A percentile compares a stretch with the other conserved stretches of the same genome.
Conservation (phyloP, 1,139 yeast genomes). For the Geotrichum cucujoidarum region DNA sequence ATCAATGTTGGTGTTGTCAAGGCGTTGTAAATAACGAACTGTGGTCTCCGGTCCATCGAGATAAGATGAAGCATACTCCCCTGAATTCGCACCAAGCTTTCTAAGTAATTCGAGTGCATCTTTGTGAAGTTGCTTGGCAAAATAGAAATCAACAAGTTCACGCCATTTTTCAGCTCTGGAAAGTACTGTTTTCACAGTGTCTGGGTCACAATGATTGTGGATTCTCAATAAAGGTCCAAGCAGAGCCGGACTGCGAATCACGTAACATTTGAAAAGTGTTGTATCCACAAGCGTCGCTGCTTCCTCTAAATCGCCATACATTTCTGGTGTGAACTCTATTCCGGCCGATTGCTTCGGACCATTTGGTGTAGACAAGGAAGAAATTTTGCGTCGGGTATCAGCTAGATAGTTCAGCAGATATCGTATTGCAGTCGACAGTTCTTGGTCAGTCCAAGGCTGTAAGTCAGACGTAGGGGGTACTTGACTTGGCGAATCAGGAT, state of each 20-base stretch:
- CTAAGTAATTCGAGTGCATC: slow-evolving; percentile 62
- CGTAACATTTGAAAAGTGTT: slow-evolving; percentile 69
- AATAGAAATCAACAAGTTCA: slow-evolving; percentile 78
- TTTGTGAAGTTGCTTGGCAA: slow-evolving; percentile 55
- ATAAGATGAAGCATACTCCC: slow-evolving; percentile 14
- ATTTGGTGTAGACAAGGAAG: slow-evolving; percentile 1
- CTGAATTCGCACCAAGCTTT: slow-evolving; percentile 25
- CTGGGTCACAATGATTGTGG: slow-evolving; percentile 53
- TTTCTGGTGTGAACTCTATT: not conserved
- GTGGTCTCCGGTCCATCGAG: slow-evolving; percentile 45
- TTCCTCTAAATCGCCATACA: slow-evolving; percentile 15
- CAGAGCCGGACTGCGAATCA: slow-evolving; percentile 60
- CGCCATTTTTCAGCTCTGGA: slow-evolving; percentile 49
- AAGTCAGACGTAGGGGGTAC: too few species aligned
- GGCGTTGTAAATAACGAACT: slow-evolving; percentile 60
- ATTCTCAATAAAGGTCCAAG: slow-evolving; percentile 80
- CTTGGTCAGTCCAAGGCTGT: slow-evolving; percentile 24
- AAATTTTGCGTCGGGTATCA: slow-evolving; percentile 45
- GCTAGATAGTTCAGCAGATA: slow-evolving; percentile 52
- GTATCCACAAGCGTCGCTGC: slow-evolving; percentile 66
- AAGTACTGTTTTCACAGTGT: slow-evolving; percentile 35
- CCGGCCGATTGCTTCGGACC: slow-evolving; percentile 4
- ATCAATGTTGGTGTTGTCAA: slow-evolving; percentile 48
- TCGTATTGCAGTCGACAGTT: slow-evolving; percentile 43
- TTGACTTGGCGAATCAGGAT: too few species aligned